Evolutionary conservation across 148 eudicot genomes (phyloP).

Genomic region (Hydrangea macrophylla): DNA sequence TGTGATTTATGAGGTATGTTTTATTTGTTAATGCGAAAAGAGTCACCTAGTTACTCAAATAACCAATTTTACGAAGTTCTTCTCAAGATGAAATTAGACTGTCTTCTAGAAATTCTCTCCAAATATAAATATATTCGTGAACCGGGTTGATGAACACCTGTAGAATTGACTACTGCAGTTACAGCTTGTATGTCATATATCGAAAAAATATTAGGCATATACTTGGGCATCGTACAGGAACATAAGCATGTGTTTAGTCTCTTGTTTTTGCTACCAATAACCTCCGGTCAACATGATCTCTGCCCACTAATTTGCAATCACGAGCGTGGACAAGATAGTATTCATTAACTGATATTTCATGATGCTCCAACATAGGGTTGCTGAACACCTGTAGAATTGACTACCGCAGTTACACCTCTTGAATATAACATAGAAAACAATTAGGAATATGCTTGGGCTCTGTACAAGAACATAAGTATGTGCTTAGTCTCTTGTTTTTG

Average conservation of each 20-base stretch:
- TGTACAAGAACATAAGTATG: too few species aligned
- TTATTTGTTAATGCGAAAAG: background rate
- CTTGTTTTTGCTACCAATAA: background rate
- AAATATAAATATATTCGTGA: background rate
- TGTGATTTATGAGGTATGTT: conserved; percentile 65
- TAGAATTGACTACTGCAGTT: background rate
- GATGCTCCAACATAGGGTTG: too few species aligned
- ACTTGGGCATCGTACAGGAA: background rate
- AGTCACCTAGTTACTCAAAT: background rate
- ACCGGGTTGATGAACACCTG: background rate
- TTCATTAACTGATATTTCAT: background rate
- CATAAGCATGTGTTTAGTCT: background rate
- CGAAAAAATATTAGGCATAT: background rate
- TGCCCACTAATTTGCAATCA: background rate
- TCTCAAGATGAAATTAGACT: background rate
- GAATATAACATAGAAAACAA: too few species aligned
- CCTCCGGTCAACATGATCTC: background rate
- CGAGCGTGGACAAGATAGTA: background rate
- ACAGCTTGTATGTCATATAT: background rate
- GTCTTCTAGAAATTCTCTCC: background rate
- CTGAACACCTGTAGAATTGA: too few species aligned
- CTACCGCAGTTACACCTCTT: too few species aligned
- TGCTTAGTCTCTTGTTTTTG: too few species aligned
- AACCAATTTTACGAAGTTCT: too few species aligned
- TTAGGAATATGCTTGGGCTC: too few species aligned